A percentile compares a stretch with the other conserved stretches of the same genome.
These are phyloP conservation scores for Prunus campanulata DNA, from an alignment of 306 rosid species.

Conservation along the genomic window DNA sequence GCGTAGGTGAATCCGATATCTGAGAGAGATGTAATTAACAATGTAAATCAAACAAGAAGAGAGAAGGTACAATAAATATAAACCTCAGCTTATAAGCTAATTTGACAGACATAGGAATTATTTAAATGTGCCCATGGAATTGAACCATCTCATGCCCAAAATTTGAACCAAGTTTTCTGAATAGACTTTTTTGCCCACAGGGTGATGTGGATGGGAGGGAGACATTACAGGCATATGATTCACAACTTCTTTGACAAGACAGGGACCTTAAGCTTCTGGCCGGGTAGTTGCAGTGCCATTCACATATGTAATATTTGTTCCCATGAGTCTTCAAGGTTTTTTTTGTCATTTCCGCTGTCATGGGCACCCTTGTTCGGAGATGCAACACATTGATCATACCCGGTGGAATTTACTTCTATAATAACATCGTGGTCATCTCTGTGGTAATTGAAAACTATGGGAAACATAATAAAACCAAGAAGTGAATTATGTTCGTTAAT, in stretches of 20 bases:
- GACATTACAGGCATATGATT: neutral
- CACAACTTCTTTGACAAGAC: neutral
- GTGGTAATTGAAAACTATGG: neutral
- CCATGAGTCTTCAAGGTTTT: neutral
- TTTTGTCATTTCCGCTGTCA: neutral
- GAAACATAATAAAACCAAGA: neutral
- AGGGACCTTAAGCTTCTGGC: neutral
- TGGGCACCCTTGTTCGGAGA: neutral
- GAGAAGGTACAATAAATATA: too few species aligned
- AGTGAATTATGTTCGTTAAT: too few species aligned
- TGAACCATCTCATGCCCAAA: too few species aligned
- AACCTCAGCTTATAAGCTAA: too few species aligned
- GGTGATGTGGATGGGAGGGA: too few species aligned
- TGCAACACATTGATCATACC: neutral
- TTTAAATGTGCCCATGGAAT: too few species aligned
- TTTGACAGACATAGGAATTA: too few species aligned
- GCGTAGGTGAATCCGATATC: accelerated
- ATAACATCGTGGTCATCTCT: neutral
- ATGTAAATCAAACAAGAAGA: too few species aligned
- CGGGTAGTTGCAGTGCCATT: neutral
- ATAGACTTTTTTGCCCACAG: too few species aligned
- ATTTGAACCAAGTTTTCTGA: too few species aligned
- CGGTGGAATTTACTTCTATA: neutral
- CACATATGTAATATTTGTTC: neutral
- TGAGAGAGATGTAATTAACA: too few species aligned